Percentiles rank a stretch among this genome's conserved stretches.
Conservation (phyloP, 257 asterid genomes). For the Knoxia roxburghii region DNA sequence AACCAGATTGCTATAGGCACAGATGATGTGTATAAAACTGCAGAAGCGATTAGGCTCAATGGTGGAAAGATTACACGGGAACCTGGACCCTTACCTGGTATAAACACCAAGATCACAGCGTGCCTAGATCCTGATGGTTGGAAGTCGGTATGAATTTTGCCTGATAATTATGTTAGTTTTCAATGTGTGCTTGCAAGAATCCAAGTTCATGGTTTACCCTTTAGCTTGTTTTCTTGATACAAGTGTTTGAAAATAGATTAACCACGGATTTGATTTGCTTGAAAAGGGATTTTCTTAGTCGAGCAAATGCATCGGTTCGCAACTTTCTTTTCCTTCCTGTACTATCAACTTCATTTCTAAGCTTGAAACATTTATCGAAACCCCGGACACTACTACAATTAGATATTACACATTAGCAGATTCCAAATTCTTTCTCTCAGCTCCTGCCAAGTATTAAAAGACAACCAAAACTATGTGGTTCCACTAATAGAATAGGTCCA, state of each 20-base stretch:
- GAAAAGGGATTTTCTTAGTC: not conserved
- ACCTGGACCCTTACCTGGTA: slow-evolving; percentile 95
- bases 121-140: slow-evolving; percentile 99
- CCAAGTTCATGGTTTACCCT: not conserved
- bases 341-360: not conserved
- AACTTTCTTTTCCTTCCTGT: not conserved
- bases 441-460: not conserved
- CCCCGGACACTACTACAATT: not conserved
- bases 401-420: not conserved
- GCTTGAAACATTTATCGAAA: not conserved
- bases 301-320: not conserved
- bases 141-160: slow-evolving; percentile 63
- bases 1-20: slow-evolving; percentile 91
- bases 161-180: slow-evolving; percentile 7
- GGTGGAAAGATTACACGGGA: slow-evolving; percentile 83
- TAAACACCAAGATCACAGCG: slow-evolving; percentile 84
- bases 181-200: not conserved
- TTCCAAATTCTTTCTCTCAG: not conserved
- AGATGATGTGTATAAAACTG: slow-evolving; percentile 87
- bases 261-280: not conserved
- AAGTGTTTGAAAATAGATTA: not conserved
- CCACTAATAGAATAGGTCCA: not conserved
- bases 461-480: not conserved
- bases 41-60: slow-evolving; percentile 67
- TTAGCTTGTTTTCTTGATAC: not conserved